Base-by-base conservation (phyloP, 2,329 filamentous ascomycete species). In the Paraphaeosphaeria sporulosa region DNA sequence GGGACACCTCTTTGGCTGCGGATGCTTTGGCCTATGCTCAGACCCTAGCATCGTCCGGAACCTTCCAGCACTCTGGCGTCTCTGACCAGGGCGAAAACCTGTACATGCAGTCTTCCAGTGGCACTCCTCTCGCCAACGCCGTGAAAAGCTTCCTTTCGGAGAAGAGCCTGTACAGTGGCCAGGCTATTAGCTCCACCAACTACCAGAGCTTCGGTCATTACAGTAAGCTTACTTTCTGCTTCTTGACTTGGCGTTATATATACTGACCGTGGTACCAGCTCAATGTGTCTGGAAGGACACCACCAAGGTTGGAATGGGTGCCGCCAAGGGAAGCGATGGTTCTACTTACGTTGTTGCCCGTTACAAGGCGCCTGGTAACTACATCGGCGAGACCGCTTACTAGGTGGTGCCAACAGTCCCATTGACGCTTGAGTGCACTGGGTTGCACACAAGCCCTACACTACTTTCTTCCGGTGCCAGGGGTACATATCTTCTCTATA, bases 71-170 rank as follows among this genome's bases (percentile, higher is more conserved):
- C 44, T 57, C 54, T 23, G 54, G 54, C 21, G 47, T 57, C 27
- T 57, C 54, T 19, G 54, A 15, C 21, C 32, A 57, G n/a, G 54
- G 54, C 34, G 54, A 57, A 44, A 57, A 57, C 44, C 43, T 57
- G 10, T 57, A 50, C 44, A 48, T 49, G 47, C 44, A 50, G 34
- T 57, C 36, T n/a, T 34, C 34, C 27, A 25, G 34, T 19, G n/a
- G 19, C 17, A 30, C 44, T 30, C 54, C 54, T 43, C 34, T 57
- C 17, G 30, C 54, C 23, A 57, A 57, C 27, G 54, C 54, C n/a
- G 54, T 57, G 12, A 49, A 57, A 17, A 17, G 25, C 17, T 57
- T 49, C 21, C 32, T 57, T 13, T 34, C 40, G 5, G 54, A 57
- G 47, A 57, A 57, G 54, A 57, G 54, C 15, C 27, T 15, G 32